Evolutionary conservation across 1,284 basidiomycete genomes (phyloP).

Genomic region (Microbotryomycetes sp.): DNA sequence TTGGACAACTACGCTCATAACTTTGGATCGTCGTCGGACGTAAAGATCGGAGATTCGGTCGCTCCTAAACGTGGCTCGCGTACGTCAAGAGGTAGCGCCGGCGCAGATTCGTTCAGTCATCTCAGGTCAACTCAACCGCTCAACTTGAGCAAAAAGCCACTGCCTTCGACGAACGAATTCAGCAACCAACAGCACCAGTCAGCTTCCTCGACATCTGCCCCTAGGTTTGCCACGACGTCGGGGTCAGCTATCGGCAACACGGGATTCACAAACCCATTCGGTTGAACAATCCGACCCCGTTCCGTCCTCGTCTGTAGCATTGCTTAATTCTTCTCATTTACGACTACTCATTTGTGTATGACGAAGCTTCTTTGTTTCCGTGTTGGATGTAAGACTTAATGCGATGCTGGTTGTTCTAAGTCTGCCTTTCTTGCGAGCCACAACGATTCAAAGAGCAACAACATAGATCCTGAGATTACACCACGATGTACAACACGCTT

Average conservation of each 20-base stretch:
- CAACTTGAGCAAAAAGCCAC: not conserved
- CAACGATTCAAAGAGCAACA: too few species aligned
- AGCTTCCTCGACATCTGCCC: not conserved
- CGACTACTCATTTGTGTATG: too few species aligned
- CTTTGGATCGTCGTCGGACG: not conserved
- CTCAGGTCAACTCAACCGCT: not conserved
- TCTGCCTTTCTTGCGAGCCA: too few species aligned
- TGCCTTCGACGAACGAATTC: too few species aligned
- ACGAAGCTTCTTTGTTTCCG: not conserved
- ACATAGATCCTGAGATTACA: too few species aligned
- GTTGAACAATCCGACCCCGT: too few species aligned
- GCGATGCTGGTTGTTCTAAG: not conserved
- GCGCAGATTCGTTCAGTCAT: not conserved
- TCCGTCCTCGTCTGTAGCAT: too few species aligned
- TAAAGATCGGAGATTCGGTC: not conserved
- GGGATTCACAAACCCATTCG: conserved; percentile 1
- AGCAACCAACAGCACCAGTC: too few species aligned
- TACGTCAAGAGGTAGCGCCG: not conserved
- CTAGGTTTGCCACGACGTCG: not conserved
- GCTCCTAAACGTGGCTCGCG: not conserved
- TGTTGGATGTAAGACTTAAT: not conserved
- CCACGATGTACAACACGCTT: too few species aligned
- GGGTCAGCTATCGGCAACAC: not conserved
- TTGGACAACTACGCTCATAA: not conserved
- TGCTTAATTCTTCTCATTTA: too few species aligned